Base-by-base conservation (phyloP, 306 rosid genomes). In the Vachellia collinsii region DNA sequence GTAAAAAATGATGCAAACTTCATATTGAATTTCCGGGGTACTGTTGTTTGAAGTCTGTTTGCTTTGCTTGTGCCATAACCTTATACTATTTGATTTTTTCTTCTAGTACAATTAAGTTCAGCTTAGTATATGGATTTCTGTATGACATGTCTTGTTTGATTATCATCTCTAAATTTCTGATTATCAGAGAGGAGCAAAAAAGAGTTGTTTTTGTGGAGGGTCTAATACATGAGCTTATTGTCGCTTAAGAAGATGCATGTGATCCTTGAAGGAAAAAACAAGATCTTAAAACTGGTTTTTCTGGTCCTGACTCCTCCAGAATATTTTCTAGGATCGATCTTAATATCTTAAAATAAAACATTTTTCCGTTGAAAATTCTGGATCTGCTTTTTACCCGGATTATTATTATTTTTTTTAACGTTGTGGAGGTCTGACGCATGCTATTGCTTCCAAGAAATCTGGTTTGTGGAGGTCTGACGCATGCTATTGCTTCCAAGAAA, bases 1-100 rank as follows among this genome's bases (percentile, higher is more conserved):
- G 97, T 92, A 92, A 41, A 70, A 39, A 12, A 8, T 47, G 58
- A 50, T 22, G 51, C 36, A 51, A 42, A 10, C 20, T 23, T 62
- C 7, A 67, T 66, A 34, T 22, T 20, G 70, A 56, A 77, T 82
- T 41, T 51, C 5, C 43, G 61, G 50, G 14, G 16, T 23, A 59
- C 13, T 13, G 48, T 50, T 59, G 25, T 46, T 72, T 17, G 77
- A 50, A 46, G 56, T 69, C 51, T 48, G 62, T 56, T 37, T 51
- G 13, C 78, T 63, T 42, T 79, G 43, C 29, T 44, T 74, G 51
- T 43, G 78, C 17, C 69, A 54, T 53, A 34, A n/a, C 22, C 22
- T 67, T 58, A 20, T 36, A 25, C 14, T 12, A 25, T 65, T 19
- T 79, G 70, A 56, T 48, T 41, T 54, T 41, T 58, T 56, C 4